These are phyloP conservation scores for Syncephalis plumigaleata DNA, from an alignment of 371 early-diverging fungal species.

Conservation along the genomic window DNA sequence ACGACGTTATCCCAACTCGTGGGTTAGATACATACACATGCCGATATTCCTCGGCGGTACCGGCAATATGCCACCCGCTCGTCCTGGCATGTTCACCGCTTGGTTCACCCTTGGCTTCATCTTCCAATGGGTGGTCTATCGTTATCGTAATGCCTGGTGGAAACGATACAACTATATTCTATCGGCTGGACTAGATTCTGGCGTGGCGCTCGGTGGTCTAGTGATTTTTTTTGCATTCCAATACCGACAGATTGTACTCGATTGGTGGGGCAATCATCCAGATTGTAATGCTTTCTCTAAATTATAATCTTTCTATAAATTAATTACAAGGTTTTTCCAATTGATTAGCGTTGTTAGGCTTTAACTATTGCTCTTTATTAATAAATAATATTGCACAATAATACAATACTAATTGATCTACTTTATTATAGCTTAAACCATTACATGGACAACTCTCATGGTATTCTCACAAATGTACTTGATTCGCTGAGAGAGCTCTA, in stretches of 20 bases:
- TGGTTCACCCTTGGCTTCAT: constrained; percentile 46
- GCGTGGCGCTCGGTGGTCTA: constrained; percentile 27
- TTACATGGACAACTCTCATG: no score
- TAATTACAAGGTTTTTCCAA: no score
- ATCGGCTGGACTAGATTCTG: constrained; percentile 60
- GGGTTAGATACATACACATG: constrained; percentile 10
- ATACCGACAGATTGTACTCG: constrained; percentile 6
- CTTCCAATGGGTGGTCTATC: constrained; percentile 36
- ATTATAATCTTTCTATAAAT: no score
- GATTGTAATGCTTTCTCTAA: no score
- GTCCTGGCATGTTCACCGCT: constrained; percentile 17
- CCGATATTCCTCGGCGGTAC: constrained; percentile 20
- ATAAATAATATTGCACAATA: no score
- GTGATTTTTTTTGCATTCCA: constrained; percentile 29
- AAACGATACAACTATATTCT: constrained; percentile 48
- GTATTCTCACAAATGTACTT: no score
- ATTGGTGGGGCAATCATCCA: constrained; percentile 13
- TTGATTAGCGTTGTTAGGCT: no score
- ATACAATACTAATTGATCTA: no score
- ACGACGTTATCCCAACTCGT: constrained; percentile 12
- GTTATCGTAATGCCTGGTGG: constrained; percentile 42
- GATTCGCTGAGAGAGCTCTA: no score
- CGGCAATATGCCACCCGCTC: constrained; percentile 15
- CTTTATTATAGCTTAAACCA: no score
- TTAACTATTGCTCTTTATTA: no score